Conservation (phyloP, 306 rosid species). For the Comarum palustre region DNA sequence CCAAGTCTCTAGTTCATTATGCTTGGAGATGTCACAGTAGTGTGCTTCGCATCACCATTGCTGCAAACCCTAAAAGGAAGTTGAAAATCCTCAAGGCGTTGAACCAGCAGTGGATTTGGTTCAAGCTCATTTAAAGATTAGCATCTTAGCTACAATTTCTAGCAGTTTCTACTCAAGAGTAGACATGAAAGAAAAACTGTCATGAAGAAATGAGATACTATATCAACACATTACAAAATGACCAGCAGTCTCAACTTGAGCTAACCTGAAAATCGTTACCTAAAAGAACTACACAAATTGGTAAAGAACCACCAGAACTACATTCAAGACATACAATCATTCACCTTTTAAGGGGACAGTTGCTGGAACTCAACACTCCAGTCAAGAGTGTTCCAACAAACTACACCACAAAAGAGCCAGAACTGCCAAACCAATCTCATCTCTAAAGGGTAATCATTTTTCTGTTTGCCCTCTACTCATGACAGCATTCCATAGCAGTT, state of each 20-base stretch:
- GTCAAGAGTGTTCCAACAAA: not conserved
- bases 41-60: too few relatives aligned
- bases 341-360: not conserved
- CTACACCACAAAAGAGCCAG: not conserved
- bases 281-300: not conserved
- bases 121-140: not conserved
- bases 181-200: not conserved
- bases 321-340: not conserved
- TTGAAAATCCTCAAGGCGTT: not conserved
- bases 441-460: not conserved
- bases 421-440: not conserved
- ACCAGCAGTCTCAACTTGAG: not conserved
- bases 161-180: not conserved
- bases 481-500: not conserved
- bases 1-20: not conserved
- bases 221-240: not conserved
- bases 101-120: not conserved
- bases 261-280: not conserved
- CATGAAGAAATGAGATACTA: not conserved
- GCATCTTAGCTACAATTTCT: not conserved
- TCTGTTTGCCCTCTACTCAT: not conserved
- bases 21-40: not conserved
- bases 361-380: not conserved
- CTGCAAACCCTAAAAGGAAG: not conserved
- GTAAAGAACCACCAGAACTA: not conserved